These are phyloP conservation scores for Albizia julibrissin DNA, from an alignment of 306 rosid species.

Conservation along the genomic window DNA sequence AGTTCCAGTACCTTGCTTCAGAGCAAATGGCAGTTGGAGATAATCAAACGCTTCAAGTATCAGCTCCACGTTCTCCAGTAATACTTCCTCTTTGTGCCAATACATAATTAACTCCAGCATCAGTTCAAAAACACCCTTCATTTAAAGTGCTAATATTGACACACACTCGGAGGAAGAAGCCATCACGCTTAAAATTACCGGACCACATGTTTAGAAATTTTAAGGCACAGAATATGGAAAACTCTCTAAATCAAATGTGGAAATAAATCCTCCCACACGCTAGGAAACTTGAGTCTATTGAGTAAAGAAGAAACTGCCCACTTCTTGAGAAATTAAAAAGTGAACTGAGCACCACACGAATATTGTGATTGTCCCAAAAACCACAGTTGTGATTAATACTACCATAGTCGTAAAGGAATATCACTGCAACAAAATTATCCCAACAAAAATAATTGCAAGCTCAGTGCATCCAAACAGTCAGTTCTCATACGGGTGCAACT, in stretches of 20 bases:
- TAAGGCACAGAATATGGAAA: background rate
- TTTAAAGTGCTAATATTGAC: slow-evolving; percentile 11
- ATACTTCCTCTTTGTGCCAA: slow-evolving; percentile 69
- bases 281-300: background rate
- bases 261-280: background rate
- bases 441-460: background rate
- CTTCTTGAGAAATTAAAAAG: background rate
- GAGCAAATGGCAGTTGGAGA: slow-evolving; percentile 91
- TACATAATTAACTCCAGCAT: slow-evolving; percentile 30
- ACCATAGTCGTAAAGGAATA: background rate
- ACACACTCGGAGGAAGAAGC: background rate
- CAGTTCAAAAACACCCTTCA: slow-evolving; percentile 28
- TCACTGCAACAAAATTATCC: background rate
- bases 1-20: slow-evolving; percentile 68
- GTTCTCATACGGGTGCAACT: background rate
- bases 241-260: background rate
- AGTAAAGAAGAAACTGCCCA: background rate
- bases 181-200: background rate
- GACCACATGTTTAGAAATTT: background rate
- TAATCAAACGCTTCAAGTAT: slow-evolving; percentile 94
- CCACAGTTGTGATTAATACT: background rate
- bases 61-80: slow-evolving; percentile 91
- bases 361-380: background rate
- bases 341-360: background rate
- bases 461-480: background rate